Base-by-base conservation (phyloP, 257 asterid genomes). In the Linaria vulgaris region DNA sequence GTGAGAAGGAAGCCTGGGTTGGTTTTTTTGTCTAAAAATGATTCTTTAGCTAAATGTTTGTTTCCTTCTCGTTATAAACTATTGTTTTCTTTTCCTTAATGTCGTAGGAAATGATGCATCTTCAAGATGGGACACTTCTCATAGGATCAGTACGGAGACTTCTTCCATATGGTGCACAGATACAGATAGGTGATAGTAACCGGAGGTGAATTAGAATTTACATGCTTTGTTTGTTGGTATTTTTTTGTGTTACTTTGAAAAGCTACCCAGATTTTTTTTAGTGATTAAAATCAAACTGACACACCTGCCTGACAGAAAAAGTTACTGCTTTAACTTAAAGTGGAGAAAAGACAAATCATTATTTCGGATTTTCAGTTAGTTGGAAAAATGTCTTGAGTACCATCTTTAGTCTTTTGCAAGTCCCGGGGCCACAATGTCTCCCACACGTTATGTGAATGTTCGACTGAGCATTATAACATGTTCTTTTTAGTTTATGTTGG, bases 1-100 rank as follows among this genome's bases (percentile, higher is more conserved):
- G 95, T 54, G 99, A 94, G 78, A 89, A 83, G 83, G 85, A 76
- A 41, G 96, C 97, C 61, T 90, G 96, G 99, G 97, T 87, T 61
- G 25, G 96, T 85, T 45, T 69, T 57, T n/a, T 63, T 66, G 55
- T 34, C 71, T 65, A 53, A 23, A 56, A 70, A 46, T 68, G 17
- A 46, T 67, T 59, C 52, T 16, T 13, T 64, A 25, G 43, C 76
- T 64, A 59, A 30, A 68, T 58, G 56, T 46, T 67, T 25, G 31
- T 47, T 30, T 25, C 24, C 59, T 70, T 56, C 22, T 50, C 41
- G 46, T 54, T 12, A 27, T 27, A 2, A 2, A 27, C 34, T 27
- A 27, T 3, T 34, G 12, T 34, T 57, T 46, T 46, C 16, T 13
- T 38, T 52, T 56, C 11, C 30, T 56, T 27, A 49, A 64, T 72